Percentiles rank a stretch among this genome's conserved stretches.
Evolutionary conservation across 2,329 filamentous ascomycete genomes (phyloP).

Genomic region (Lachnellula arida): DNA sequence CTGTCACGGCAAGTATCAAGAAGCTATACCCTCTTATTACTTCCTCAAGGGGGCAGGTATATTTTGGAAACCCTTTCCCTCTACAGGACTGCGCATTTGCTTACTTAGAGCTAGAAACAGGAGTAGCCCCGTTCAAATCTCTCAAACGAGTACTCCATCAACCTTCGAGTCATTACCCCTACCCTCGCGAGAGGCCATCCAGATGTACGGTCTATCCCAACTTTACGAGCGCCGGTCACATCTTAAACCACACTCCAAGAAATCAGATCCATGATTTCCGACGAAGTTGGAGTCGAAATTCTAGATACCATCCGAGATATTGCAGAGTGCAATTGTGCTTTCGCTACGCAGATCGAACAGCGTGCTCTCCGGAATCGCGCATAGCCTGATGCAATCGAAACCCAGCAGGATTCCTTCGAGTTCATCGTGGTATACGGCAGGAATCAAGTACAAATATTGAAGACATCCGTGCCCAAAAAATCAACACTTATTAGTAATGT

Average conservation of each 20-base stretch:
- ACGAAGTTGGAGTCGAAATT: not conserved
- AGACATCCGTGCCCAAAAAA: not conserved
- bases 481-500: not conserved
- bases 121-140: not conserved
- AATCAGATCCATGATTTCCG: not conserved
- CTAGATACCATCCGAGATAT: not conserved
- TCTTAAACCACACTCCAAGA: not conserved
- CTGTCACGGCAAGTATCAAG: not conserved
- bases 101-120: not conserved
- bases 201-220: not conserved
- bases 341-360: not conserved
- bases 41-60: not conserved
- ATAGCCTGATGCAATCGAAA: not conserved
- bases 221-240: not conserved
- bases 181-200: not conserved
- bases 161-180: slow-evolving; percentile 1
- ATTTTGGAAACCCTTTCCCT: too few species aligned
- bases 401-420: too few species aligned
- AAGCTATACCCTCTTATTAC: not conserved
- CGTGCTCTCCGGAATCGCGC: not conserved
- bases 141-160: not conserved
- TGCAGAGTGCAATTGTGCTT: not conserved
- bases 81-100: not conserved
- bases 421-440: not conserved
- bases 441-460: not conserved